Base-by-base conservation (phyloP, 2,329 filamentous ascomycete species). In the Zasmidium cellare region DNA sequence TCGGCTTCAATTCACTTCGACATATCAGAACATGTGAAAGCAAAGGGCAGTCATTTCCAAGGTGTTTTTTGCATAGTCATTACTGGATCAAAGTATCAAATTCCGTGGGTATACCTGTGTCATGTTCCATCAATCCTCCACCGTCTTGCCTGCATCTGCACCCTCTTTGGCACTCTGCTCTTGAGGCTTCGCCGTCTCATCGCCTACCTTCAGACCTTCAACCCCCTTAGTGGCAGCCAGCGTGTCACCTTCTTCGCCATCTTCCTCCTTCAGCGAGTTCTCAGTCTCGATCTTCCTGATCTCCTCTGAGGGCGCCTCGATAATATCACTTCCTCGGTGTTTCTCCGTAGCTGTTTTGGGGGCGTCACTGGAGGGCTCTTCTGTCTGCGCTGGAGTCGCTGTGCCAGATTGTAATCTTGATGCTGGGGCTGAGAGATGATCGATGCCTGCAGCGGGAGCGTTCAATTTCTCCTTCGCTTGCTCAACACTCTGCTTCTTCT, bases 71-170 rank as follows among this genome's bases (percentile, higher is more conserved):
- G 25, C 5, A 28, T 6, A 28, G 6, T 28, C n/a, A 28, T 5
- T 28, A 28, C 25, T n/a, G 7, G 20, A n/a, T 54, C 45, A 28
- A 31, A 41, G 12, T 25, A 16, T n/a, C 6, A 35, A 18, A 51
- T 3, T 11, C 18, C 46, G 9, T 9, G 25, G 25, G 20, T 35
- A 19, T 28, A 50, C 47, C 41, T 46, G 31, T 44, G 22, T n/a
- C 22, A 41, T 20, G 19, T 46, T 28, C 25, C 25, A 16, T 65
- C 51, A 76, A 53, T 76, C 74, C 55, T 76, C 67, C 3, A 75
- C 75, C 55, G 72, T 75, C 53, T 69, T 70, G 9, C 68, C 67
- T 1, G 73, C 74, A 54, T 67, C 62, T n/a, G 65, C 67, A 2
- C 56, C 64, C 38, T 69, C 65, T 24, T 65, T 67, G 2, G 67